A percentile compares a stretch with the other conserved stretches of the same genome.
phyloP scores from a whole-genome alignment of 2,329 filamentous ascomycete genomes.

The Venturia carpophila region DNA sequence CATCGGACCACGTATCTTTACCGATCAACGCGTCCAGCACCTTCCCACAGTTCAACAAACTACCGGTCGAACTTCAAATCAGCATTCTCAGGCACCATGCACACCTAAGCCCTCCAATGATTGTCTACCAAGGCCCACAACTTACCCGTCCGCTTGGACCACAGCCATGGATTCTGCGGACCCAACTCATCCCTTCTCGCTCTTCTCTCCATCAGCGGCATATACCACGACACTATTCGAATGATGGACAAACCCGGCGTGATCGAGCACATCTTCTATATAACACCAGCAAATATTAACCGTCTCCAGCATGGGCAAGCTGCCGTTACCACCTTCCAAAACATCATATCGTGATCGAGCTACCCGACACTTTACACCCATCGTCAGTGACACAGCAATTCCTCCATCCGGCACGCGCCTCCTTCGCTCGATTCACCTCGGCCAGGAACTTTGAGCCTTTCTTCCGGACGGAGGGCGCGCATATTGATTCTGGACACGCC shows the following conservation, averaged over 20 bases:
- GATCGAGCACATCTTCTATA: background rate
- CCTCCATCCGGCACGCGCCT: background rate
- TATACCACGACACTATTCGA: background rate
- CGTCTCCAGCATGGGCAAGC: background rate
- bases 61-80: background rate
- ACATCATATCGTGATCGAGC: background rate
- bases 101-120: no score
- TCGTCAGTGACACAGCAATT: no score
- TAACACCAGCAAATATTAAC: background rate
- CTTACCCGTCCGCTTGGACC: background rate
- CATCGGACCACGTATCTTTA: background rate
- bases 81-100: background rate
- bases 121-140: background rate
- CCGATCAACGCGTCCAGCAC: background rate
- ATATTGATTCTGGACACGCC: background rate
- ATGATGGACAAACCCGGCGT: background rate
- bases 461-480: background rate
- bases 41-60: background rate
- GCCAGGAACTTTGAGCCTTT: background rate
- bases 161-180: conserved; percentile 2
- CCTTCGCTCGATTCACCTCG: background rate
- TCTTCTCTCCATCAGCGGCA: background rate
- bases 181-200: background rate
- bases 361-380: background rate
- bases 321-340: background rate